Evolutionary conservation across 306 rosid species (phyloP).

Genomic region (Gastrolobium bilobum): DNA sequence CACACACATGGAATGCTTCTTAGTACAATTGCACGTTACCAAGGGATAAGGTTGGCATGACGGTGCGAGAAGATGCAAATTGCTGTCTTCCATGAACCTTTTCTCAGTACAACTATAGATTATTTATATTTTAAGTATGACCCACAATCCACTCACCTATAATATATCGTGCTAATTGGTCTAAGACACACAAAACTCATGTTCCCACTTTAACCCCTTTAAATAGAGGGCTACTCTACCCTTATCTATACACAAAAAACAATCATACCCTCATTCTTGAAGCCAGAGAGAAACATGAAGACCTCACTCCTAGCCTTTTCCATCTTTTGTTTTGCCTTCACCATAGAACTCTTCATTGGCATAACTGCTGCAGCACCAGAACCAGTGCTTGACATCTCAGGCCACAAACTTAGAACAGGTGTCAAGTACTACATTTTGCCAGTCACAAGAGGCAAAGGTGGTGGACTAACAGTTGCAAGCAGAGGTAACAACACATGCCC

Average conservation of each 20-base stretch:
- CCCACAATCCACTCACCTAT: not conserved
- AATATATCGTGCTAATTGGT: not conserved
- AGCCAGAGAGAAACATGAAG: conserved; percentile 41
- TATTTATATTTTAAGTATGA: not conserved
- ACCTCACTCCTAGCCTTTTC: conserved; percentile 6
- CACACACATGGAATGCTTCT: no score
- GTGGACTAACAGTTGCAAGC: conserved; percentile 49
- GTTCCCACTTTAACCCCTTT: conserved; percentile 8
- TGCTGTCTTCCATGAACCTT: not conserved
- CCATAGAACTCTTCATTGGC: conserved; percentile 7
- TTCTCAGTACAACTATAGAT: conserved; percentile 2
- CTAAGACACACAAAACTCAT: not conserved
- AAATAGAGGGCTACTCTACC: not conserved
- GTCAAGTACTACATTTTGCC: conserved; percentile 59
- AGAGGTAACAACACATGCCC: conserved; percentile 55
- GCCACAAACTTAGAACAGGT: conserved; percentile 50
- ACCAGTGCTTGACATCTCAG: conserved; percentile 60
- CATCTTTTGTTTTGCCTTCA: conserved; percentile 34
- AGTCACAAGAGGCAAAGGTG: conserved; percentile 53
- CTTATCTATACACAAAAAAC: not conserved
- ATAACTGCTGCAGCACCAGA: conserved; percentile 37
- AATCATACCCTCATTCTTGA: not conserved
- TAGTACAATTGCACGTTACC: not conserved
- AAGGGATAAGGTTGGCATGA: conserved; percentile 9
- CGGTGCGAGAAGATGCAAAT: not conserved